Evolutionary conservation across 2,329 filamentous ascomycete species (phyloP), one percentile per base, ranked within the genome.

Genomic region (Raffaelea ambrosiae): DNA sequence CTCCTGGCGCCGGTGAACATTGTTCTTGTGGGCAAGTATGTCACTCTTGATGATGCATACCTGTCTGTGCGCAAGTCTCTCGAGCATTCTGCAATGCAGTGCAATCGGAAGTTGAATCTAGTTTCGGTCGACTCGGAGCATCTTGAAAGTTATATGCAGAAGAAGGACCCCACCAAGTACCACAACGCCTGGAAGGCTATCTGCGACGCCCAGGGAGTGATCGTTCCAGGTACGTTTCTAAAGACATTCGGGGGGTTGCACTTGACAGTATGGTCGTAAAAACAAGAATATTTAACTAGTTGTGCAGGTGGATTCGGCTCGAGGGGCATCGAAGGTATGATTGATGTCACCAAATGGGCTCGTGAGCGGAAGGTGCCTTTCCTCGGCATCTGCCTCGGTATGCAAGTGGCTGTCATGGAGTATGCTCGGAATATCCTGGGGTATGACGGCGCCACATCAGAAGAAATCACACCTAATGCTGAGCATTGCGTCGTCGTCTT

Each of bases 351-450:
- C n/a, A 84, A 83, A 54, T 96, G 86, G 83, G 90, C 91, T 2
- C 83, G 93, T 48, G 84, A 85, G 55, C 83, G 88, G 58, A 83
- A 84, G 53, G 79, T 79, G 3, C 89, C 89, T 2, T 96, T 85
- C 67, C 75, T 97, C 1, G 93, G 93, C 50, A 85, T 97, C 53
- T 96, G 91, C 63, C 72, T 96, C 20, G 89, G 89, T 49, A 88
- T 95, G 83, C 93, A 97, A 64, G 77, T 95, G 42, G 89, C 91
- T 19, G 88, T 95, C 42, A 85, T 96, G 56, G 90, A 97, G 65
- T 88, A 81, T 57, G 88, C 89, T 2, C 81, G 89, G 39, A 82
- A 88, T 55, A 71, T 91, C 14, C 18, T 38, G 8, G 35, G 35
- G 13, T 38, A 38, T 38, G 35, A 16, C 36, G 60, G 68, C 11